Percentiles rank a stretch among this genome's conserved stretches.
Evolutionary conservation across 2,329 filamentous ascomycete species (phyloP).

Genomic region (Xylariomycetidae sp.): DNA sequence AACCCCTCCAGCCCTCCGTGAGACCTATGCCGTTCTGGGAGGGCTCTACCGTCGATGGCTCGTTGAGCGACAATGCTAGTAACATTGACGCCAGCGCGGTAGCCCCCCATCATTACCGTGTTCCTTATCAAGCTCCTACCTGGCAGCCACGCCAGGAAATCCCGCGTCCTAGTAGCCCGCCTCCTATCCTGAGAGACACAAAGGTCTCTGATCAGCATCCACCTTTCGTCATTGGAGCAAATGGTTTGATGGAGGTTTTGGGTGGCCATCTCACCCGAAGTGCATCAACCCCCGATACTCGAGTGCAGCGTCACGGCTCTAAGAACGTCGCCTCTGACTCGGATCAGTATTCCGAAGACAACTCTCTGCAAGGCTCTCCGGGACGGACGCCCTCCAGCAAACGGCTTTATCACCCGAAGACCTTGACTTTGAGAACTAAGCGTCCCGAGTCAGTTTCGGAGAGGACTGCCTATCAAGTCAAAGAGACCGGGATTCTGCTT

Average conservation of each 20-base stretch:
- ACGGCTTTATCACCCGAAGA: slow-evolving; percentile 20
- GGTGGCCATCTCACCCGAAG: slow-evolving; percentile 21
- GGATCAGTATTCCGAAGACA: slow-evolving; percentile 22
- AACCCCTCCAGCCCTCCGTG: slow-evolving; percentile 16
- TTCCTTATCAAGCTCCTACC: slow-evolving; percentile 12
- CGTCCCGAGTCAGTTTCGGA: slow-evolving; percentile 21
- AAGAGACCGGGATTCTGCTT: too few relatives aligned
- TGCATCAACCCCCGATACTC: slow-evolving; percentile 27
- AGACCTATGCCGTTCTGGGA: slow-evolving; percentile 27
- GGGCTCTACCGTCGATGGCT: slow-evolving; percentile 28
- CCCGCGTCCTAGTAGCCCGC: too few relatives aligned
- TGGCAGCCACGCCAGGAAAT: slow-evolving; percentile 22
- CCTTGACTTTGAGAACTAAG: slow-evolving; percentile 16
- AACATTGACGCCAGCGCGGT: slow-evolving; percentile 22
- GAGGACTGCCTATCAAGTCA: slow-evolving; percentile 14
- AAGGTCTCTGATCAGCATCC: slow-evolving; percentile 14
- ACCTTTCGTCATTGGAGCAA: slow-evolving; percentile 22
- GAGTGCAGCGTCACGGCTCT: slow-evolving; percentile 16
- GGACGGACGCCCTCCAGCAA: slow-evolving; percentile 24
- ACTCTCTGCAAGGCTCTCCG: slow-evolving; percentile 21
- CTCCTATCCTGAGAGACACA: slow-evolving; percentile 14
- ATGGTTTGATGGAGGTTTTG: slow-evolving; percentile 24
- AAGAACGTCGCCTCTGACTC: slow-evolving; percentile 14
- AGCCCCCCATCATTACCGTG: slow-evolving; percentile 16
- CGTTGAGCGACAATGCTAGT: slow-evolving; percentile 27